Conservation (phyloP, 148 eudicot genomes). For the Mesembryanthemum crystallinum region DNA sequence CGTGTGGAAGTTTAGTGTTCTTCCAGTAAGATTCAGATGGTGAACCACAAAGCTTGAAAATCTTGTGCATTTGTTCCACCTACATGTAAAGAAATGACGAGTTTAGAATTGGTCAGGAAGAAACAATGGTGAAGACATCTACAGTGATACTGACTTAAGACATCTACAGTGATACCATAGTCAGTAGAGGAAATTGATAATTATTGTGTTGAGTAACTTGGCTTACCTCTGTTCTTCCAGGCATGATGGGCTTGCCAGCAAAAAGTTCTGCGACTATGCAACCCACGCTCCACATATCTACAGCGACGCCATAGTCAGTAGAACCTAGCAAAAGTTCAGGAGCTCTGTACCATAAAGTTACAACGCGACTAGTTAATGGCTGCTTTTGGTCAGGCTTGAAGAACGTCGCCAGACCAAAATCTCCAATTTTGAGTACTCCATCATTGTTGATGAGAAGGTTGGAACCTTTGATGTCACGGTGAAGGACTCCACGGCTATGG, state of each 20-base stretch:
- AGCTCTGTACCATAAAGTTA: constrained; percentile 85
- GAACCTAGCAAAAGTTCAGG: constrained; percentile 87
- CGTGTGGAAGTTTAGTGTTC: constrained; percentile 62
- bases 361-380: constrained; percentile 80
- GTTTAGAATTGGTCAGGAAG: not conserved
- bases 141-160: too few species aligned
- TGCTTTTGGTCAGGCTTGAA: constrained; percentile 59
- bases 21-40: constrained; percentile 90
- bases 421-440: constrained; percentile 84
- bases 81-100: constrained; percentile 7
- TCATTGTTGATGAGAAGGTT: constrained; percentile 66
- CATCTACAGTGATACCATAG: too few species aligned
- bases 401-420: constrained; percentile 76
- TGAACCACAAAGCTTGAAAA: constrained; percentile 97
- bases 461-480: constrained; percentile 80
- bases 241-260: constrained; percentile 90
- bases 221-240: constrained; percentile 86
- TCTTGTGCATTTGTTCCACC: constrained; percentile 99
- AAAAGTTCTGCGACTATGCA: constrained; percentile 83
- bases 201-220: not conserved
- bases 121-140: not conserved
- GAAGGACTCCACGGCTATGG: constrained; percentile 73
- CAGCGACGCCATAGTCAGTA: constrained; percentile 67
- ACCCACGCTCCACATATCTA: constrained; percentile 91
- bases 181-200: not conserved